phyloP scores from a whole-genome alignment of 768 basidiomycete species.

The Lactarius hatsudake region DNA sequence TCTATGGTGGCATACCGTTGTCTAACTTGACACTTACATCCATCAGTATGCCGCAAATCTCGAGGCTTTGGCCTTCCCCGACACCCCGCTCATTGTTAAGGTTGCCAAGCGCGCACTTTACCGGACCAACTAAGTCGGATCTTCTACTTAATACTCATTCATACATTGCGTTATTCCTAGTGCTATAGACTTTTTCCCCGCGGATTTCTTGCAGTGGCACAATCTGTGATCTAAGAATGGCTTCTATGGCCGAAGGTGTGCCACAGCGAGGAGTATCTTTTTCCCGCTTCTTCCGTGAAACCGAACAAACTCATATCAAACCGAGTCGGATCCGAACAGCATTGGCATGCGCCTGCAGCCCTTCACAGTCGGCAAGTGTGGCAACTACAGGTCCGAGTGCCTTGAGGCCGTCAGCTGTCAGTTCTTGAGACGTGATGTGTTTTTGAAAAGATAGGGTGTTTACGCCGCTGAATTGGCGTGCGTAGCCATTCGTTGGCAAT shows the following conservation, averaged over 20 bases:
- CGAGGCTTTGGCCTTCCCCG: constrained; percentile 91
- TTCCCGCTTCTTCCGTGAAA: neutral
- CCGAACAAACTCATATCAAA: constrained; percentile 4
- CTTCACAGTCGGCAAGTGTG: constrained; percentile 92
- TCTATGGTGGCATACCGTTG: constrained; percentile 15
- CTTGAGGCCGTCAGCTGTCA: constrained; percentile 73
- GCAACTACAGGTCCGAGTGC: constrained; percentile 83
- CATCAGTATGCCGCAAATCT: constrained; percentile 84
- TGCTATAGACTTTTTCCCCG: constrained; percentile 23
- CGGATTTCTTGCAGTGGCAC: neutral
- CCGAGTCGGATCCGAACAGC: constrained; percentile 84
- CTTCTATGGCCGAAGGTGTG: neutral
- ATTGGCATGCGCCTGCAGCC: constrained; percentile 91
- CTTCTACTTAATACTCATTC: constrained; percentile 14
- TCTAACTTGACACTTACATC: constrained; percentile 8
- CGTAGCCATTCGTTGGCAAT: constrained; percentile 93
- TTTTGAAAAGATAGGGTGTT: constrained; percentile 98
- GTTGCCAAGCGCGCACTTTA: constrained; percentile 93
- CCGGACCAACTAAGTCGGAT: constrained; percentile 64
- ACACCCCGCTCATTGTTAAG: constrained; percentile 86
- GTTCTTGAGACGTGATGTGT: constrained; percentile 95
- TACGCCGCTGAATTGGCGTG: constrained; percentile 96
- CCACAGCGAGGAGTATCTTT: neutral
- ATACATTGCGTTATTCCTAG: constrained; percentile 25
- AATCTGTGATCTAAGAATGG: neutral